Percentiles rank a stretch among this genome's conserved stretches.
These are phyloP conservation scores for Brasenia schreberi DNA, from an alignment of 164 flowering plant species.

Conservation along the genomic window DNA sequence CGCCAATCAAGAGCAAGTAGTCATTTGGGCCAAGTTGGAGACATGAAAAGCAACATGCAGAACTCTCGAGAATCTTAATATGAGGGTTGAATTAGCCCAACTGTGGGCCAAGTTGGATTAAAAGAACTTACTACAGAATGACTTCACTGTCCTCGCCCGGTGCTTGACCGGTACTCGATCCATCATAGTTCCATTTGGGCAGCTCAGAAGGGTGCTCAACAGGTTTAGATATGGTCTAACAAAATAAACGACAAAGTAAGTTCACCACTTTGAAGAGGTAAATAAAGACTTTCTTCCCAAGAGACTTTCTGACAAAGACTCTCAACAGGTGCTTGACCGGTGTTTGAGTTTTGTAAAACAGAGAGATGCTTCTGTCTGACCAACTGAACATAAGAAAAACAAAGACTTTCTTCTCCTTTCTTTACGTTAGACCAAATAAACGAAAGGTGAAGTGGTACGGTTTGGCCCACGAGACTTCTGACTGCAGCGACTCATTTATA, in stretches of 20 bases:
- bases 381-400: too few relatives aligned
- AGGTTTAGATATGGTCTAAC: slow-evolving; percentile 76
- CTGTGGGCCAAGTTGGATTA: background rate
- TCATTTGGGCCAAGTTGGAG: too few relatives aligned
- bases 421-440: background rate
- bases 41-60: too few relatives aligned
- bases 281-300: too few relatives aligned
- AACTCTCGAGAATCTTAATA: too few relatives aligned
- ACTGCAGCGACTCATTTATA: too few relatives aligned
- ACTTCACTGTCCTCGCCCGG: slow-evolving; percentile 99
- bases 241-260: background rate
- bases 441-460: background rate
- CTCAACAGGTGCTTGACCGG: too few relatives aligned
- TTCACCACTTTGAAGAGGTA: background rate
- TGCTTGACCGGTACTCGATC: slow-evolving; percentile 99
- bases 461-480: background rate
- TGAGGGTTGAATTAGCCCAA: background rate
- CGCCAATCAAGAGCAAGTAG: too few relatives aligned
- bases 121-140: slow-evolving; percentile 68
- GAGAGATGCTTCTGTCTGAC: too few relatives aligned
- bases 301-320: too few relatives aligned
- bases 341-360: too few relatives aligned
- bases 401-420: too few relatives aligned
- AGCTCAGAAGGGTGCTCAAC: slow-evolving; percentile 86
- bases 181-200: slow-evolving; percentile 98